Evolutionary conservation across 2,329 filamentous ascomycete species (phyloP).

Genomic region (Remersonia thermophila): DNA sequence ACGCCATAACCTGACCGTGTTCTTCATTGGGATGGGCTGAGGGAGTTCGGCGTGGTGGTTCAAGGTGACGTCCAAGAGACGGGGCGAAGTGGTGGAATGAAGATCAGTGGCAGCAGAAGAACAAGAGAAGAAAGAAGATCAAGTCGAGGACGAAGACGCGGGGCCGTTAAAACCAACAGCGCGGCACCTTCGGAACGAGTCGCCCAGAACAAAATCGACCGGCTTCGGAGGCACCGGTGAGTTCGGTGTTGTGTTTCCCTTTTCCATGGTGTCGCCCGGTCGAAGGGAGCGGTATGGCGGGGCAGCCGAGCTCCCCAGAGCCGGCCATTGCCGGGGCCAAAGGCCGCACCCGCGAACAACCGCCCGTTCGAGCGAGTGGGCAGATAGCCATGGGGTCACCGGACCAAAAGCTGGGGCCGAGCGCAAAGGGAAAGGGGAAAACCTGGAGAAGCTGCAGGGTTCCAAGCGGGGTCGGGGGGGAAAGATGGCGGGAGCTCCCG

Average conservation of each 20-base stretch:
- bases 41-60: too few relatives aligned
- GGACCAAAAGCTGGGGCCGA: slow-evolving; percentile 6
- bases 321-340: slow-evolving; percentile 26
- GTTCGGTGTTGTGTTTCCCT: not conserved
- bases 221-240: not conserved
- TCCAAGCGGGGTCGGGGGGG: not conserved
- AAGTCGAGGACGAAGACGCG: too few relatives aligned
- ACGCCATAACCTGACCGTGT: slow-evolving; percentile 15
- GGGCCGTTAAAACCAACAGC: too few relatives aligned
- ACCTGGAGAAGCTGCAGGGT: too few relatives aligned
- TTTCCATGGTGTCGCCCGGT: slow-evolving; percentile 1
- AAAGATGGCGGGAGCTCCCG: slow-evolving; percentile 4
- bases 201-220: too few relatives aligned
- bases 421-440: too few relatives aligned
- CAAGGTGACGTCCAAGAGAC: too few relatives aligned
- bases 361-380: slow-evolving; percentile 6
- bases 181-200: too few relatives aligned
- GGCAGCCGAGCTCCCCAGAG: slow-evolving; percentile 18
- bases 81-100: too few relatives aligned
- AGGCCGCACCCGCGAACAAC: slow-evolving; percentile 9
- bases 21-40: too few relatives aligned
- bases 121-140: too few relatives aligned
- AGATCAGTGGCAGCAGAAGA: too few relatives aligned
- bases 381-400: slow-evolving; percentile 4
- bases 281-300: slow-evolving; percentile 1